Percentiles rank a stretch among this genome's conserved stretches.
Evolutionary conservation across 495 filamentous ascomycete species (phyloP).

Genomic region (Gamarada debralockiae): DNA sequence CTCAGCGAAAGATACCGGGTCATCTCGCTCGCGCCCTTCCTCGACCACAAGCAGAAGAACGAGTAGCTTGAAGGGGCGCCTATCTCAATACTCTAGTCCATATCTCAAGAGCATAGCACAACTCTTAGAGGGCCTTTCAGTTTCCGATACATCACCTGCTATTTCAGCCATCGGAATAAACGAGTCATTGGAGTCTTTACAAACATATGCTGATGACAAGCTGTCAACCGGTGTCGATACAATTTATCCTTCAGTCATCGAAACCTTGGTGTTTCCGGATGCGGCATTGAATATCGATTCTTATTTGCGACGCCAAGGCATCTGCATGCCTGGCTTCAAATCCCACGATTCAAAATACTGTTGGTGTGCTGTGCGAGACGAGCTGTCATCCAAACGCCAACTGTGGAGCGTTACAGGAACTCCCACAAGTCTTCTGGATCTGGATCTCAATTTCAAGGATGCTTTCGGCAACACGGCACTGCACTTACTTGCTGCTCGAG

Average conservation of each 20-base stretch:
- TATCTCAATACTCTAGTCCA: not conserved
- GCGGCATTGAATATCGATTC: constrained; percentile 1
- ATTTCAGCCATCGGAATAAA: not conserved
- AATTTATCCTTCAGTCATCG: not conserved
- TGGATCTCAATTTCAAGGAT: constrained; percentile 25
- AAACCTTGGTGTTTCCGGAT: not conserved
- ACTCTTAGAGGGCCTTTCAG: not conserved
- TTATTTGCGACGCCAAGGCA: not conserved
- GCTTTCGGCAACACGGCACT: constrained; percentile 41
- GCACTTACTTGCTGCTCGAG: constrained; percentile 34
- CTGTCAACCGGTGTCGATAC: not conserved
- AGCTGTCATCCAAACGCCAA: not conserved
- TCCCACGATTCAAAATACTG: constrained; percentile 6
- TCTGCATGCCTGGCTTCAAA: constrained; percentile 7
- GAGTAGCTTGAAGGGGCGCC: not conserved
- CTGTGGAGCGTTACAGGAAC: not conserved
- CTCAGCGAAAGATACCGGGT: no score
- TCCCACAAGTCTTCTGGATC: constrained; percentile 12
- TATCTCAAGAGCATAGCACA: not conserved
- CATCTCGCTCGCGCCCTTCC: no score
- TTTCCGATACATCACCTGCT: not conserved
- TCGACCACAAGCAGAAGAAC: not conserved
- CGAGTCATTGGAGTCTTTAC: not conserved
- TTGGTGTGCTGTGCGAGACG: constrained; percentile 1
- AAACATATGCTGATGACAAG: not conserved